Base-by-base conservation (phyloP, 2,329 filamentous ascomycete genomes). In the Alternaria burnsii region DNA sequence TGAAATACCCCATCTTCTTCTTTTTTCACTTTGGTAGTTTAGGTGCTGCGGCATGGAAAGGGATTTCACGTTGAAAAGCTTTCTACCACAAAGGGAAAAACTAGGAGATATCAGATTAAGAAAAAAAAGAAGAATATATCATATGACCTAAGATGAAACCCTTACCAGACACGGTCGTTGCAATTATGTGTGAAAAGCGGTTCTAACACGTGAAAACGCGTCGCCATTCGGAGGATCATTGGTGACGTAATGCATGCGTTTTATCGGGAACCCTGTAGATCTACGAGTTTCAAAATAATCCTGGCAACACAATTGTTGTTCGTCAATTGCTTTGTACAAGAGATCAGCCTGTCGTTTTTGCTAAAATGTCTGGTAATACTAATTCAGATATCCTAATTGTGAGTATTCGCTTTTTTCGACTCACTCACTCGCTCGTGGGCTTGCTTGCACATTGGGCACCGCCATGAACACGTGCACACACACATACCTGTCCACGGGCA, bases 311-410 rank as follows among this genome's bases (percentile, higher is more conserved):
- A 26, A 8, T 26, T 30, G 6, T 11, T 22, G 32, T 22, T 28
- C 41, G 7, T 8, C 24, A 0, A 10, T 30, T 11, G 34, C 34
- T 9, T 30, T 7, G 4, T 26, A n/a, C 38, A 7, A 26, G 24
- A 32, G 20, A 14, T 40, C 10, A 8, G 22, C 20, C 22, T 18
- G 11, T 26, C 2, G 3, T 34, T 32, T 32, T 36, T n/a, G 26
- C n/a, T 14, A 14, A 76, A 24, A 78, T 78, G 75, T 74, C 75
- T 50, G 71, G 71, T 51, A 78, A 77, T 42, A 85, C 82, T 22
- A 85, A 84, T 69, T 81, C 81, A 7, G 85, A 88, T 68, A 86
- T 88, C 55, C 83, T 86, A 76, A 74, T 87, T 59, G 86, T 87
- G 77, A 76, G 83, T 81, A 5, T 42, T 4, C 3, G 0, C 11